Conservation (phyloP, 352 stramenopile species). For the Phytophthora megakarya region DNA sequence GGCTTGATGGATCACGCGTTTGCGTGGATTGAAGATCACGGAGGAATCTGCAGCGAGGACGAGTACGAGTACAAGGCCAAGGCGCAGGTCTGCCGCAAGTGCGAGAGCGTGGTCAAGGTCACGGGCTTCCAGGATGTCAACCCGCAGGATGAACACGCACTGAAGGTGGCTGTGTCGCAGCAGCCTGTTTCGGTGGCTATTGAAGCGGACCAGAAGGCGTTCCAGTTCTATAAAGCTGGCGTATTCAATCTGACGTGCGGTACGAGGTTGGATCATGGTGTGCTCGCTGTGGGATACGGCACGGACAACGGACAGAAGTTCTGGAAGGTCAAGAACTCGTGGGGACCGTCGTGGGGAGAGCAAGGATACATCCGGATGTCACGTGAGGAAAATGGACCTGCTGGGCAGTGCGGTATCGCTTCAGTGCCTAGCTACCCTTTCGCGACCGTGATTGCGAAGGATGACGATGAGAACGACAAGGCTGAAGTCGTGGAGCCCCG, state of each 20-base stretch:
- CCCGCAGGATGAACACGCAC: constrained; percentile 69
- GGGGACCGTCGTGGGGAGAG: constrained; percentile 88
- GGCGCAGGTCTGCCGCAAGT: constrained; percentile 78
- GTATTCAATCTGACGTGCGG: constrained; percentile 67
- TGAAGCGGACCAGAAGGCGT: constrained; percentile 79
- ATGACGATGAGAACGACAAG: constrained; percentile 20
- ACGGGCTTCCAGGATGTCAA: constrained; percentile 79
- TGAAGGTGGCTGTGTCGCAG: constrained; percentile 88
- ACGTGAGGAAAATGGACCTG: constrained; percentile 86
- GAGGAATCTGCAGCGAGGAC: constrained; percentile 92
- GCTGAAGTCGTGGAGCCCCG: constrained; percentile 15
- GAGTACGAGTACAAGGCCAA: constrained; percentile 95
- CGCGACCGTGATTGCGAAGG: constrained; percentile 34
- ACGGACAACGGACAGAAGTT: constrained; percentile 87
- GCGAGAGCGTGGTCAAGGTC: constrained; percentile 86
- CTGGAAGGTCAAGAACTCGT: constrained; percentile 96
- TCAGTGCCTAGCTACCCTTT: constrained; percentile 84
- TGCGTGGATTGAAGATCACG: constrained; percentile 92
- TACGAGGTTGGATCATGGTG: constrained; percentile 92
- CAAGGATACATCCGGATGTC: constrained; percentile 87
- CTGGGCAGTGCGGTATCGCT: constrained; percentile 95
- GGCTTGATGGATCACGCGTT: constrained; percentile 99
- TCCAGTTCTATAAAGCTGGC: constrained; percentile 81
- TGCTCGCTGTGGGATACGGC: constrained; percentile 94
- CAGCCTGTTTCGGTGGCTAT: constrained; percentile 88